Percentiles rank a stretch among this genome's conserved stretches.
These are phyloP conservation scores for Phaseolus coccineus DNA, from an alignment of 331 rosid genomes.

Conservation along the genomic window DNA sequence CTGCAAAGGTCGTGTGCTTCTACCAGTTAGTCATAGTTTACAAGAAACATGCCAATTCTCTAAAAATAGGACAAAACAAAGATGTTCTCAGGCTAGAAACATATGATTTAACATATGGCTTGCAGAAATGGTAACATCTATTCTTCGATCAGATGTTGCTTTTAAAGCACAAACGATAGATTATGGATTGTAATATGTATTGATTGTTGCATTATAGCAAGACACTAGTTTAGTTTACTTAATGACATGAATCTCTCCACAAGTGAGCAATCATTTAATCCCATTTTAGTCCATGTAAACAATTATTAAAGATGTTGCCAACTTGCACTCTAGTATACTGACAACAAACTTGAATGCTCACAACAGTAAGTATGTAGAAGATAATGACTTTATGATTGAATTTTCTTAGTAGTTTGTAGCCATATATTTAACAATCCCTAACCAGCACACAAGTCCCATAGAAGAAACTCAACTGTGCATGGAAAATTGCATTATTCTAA, in stretches of 20 bases:
- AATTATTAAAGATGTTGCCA: not conserved
- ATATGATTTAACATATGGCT: constrained; percentile 9
- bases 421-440: not conserved
- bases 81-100: constrained; percentile 23
- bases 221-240: constrained; percentile 17
- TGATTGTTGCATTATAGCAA: not conserved
- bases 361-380: constrained; percentile 19
- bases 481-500: constrained; percentile 20
- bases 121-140: not conserved
- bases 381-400: not conserved
- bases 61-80: not conserved
- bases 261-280: constrained; percentile 3
- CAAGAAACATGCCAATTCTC: not conserved
- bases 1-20: constrained; percentile 45
- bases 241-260: constrained; percentile 17
- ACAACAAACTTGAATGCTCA: not conserved
- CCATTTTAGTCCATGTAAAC: constrained; percentile 7
- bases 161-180: not conserved
- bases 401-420: constrained; percentile 9
- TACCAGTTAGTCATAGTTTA: constrained; percentile 27
- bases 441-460: constrained; percentile 6
- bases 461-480: not conserved
- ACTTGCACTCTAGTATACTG: not conserved
- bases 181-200: not conserved
- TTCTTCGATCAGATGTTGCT: constrained; percentile 12